Evolutionary conservation across 192 early-diverging fungal genomes (phyloP).

Genomic region (Geosiphon pyriformis): DNA sequence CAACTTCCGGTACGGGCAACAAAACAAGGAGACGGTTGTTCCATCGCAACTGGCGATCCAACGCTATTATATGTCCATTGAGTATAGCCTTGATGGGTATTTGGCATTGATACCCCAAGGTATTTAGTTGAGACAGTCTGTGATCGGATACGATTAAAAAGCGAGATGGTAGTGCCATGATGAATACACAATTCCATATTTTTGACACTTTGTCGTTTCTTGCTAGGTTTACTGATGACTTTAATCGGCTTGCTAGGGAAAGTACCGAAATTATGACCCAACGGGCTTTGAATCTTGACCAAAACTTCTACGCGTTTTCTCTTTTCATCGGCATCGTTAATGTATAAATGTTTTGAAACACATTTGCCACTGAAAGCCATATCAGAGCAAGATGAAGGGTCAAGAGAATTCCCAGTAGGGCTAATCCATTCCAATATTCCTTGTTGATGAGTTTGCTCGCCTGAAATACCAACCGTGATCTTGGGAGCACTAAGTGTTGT

Average conservation of each 20-base stretch:
- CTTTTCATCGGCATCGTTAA: slow-evolving; percentile 82
- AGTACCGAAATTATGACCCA: slow-evolving; percentile 54
- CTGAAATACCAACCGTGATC: slow-evolving; percentile 55
- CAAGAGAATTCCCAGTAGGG: slow-evolving; percentile 40
- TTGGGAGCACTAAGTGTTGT: slow-evolving; percentile 38
- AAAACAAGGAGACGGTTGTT: slow-evolving; percentile 58
- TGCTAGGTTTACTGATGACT: slow-evolving; percentile 89
- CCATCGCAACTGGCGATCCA: neutral
- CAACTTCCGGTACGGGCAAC: slow-evolving; percentile 71
- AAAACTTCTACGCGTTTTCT: slow-evolving; percentile 71
- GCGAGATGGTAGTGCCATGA: slow-evolving; percentile 78
- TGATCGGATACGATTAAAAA: slow-evolving; percentile 86
- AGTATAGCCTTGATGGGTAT: slow-evolving; percentile 32
- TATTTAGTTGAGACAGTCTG: slow-evolving; percentile 90
- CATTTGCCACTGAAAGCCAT: slow-evolving; percentile 62
- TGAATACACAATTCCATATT: slow-evolving; percentile 80
- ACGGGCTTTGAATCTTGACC: slow-evolving; percentile 63
- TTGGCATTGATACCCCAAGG: slow-evolving; percentile 54
- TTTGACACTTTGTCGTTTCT: slow-evolving; percentile 82
- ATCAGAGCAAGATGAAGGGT: slow-evolving; percentile 39
- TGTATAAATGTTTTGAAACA: slow-evolving; percentile 78
- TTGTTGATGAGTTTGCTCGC: slow-evolving; percentile 47
- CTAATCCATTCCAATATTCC: slow-evolving; percentile 53
- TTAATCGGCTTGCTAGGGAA: slow-evolving; percentile 78
- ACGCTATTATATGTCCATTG: slow-evolving; percentile 32